Percentiles rank a stretch among this genome's conserved stretches.
These are phyloP conservation scores for Selenicereus undatus DNA, from an alignment of 148 eudicot species.

Conservation along the genomic window DNA sequence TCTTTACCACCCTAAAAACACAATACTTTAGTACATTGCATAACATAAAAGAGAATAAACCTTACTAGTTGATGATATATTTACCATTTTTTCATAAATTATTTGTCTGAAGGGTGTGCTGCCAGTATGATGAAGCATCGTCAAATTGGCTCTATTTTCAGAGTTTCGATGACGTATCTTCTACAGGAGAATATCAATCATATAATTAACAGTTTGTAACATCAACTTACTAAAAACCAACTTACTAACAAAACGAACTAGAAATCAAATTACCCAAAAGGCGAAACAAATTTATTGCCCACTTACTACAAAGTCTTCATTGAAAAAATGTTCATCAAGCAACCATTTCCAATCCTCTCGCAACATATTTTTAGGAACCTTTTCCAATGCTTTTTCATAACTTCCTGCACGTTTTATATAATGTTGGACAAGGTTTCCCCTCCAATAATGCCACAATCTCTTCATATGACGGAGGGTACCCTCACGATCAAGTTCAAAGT, in stretches of 20 bases:
- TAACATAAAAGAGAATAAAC: no score
- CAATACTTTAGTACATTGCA: neutral
- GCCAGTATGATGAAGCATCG: neutral
- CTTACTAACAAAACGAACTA: no score
- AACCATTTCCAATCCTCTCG: neutral
- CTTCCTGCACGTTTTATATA: neutral
- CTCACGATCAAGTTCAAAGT: neutral
- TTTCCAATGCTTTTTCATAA: neutral
- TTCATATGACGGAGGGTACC: neutral
- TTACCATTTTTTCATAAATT: neutral
- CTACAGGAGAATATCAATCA: neutral
- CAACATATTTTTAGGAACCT: neutral
- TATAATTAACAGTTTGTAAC: no score
- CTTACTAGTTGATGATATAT: no score
- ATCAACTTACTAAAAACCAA: no score
- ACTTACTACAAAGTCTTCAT: neutral
- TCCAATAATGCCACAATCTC: neutral
- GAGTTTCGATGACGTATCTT: neutral
- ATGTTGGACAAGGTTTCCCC: neutral
- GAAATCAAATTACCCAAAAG: no score
- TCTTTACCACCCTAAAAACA: neutral
- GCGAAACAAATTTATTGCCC: no score
- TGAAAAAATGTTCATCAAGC: neutral
- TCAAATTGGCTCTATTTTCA: neutral
- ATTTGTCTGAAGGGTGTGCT: conserved; percentile 7